Percentiles rank a stretch among this genome's conserved stretches.
These are phyloP conservation scores for Hyaloperonospora brassicae DNA, from an alignment of 352 stramenopile species.

Conservation along the genomic window DNA sequence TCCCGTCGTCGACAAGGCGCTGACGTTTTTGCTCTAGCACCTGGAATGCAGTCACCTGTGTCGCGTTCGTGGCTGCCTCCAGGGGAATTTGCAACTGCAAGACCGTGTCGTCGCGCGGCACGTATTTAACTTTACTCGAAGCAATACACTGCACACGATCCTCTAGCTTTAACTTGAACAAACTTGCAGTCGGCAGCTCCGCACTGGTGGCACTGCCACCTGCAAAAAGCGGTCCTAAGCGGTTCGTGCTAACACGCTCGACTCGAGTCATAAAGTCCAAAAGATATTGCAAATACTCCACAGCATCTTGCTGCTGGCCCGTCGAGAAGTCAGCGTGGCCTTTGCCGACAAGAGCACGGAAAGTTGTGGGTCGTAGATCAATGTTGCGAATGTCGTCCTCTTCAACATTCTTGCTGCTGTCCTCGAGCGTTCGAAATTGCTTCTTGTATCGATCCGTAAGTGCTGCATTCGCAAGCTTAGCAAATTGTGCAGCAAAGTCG, in stretches of 20 bases:
- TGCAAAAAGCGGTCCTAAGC: constrained; percentile 42
- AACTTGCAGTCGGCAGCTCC: constrained; percentile 55
- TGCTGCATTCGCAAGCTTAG: constrained; percentile 87
- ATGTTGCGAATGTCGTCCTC: constrained; percentile 35
- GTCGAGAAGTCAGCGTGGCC: constrained; percentile 95
- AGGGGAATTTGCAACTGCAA: constrained; percentile 85
- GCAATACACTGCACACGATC: constrained; percentile 73
- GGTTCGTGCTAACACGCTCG: constrained; percentile 53
- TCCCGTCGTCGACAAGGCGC: constrained; percentile 54
- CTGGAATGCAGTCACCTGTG: constrained; percentile 81
- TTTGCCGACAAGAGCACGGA: constrained; percentile 92
- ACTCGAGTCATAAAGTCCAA: constrained; percentile 88
- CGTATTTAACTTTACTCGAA: constrained; percentile 85
- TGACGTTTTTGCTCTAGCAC: constrained; percentile 85
- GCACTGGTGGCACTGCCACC: constrained; percentile 24
- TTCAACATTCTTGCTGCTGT: constrained; percentile 25
- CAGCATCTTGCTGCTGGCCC: constrained; percentile 95
- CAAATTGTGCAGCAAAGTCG: constrained; percentile 90
- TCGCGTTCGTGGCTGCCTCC: constrained; percentile 79
- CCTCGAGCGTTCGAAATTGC: constrained; percentile 24
- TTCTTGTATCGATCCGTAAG: constrained; percentile 83
- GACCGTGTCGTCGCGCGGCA: constrained; percentile 67
- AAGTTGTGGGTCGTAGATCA: constrained; percentile 79
- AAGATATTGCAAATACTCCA: constrained; percentile 96
- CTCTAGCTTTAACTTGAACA: constrained; percentile 92